These are phyloP conservation scores for Termitomyces sp. DNA, from an alignment of 768 basidiomycete genomes.

Conservation along the genomic window DNA sequence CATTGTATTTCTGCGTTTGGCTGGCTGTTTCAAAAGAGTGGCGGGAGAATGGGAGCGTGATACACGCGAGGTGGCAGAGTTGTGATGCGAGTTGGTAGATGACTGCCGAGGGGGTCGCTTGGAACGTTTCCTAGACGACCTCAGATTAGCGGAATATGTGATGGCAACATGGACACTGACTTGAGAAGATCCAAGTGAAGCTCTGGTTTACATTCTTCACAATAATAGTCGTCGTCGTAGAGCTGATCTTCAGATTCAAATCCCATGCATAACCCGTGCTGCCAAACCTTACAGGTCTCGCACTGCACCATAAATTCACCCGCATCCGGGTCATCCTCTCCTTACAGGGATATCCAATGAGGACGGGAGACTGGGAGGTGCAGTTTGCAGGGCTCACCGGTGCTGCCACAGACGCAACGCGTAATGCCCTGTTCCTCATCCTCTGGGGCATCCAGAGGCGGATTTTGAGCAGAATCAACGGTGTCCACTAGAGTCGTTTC, in stretches of 20 bases:
- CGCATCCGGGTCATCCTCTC: conserved; percentile 73
- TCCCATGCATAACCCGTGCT: conserved; percentile 96
- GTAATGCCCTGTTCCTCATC: conserved; percentile 66
- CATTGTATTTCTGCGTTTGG: conserved; percentile 94
- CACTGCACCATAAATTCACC: conserved; percentile 98
- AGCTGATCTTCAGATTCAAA: conserved; percentile 73
- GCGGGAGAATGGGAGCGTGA: conserved; percentile 75
- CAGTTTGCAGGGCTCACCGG: conserved; percentile 43
- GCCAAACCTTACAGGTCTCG: conserved; percentile 96
- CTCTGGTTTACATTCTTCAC: conserved; percentile 89
- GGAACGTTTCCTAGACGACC: conserved; percentile 47
- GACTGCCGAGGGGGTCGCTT: conserved; percentile 59
- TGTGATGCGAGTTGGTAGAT: conserved; percentile 57
- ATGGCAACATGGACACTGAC: conserved; percentile 37
- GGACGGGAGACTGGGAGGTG: conserved; percentile 11
- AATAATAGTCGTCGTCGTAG: conserved; percentile 81
- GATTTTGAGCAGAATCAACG: conserved; percentile 25
- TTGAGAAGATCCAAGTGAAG: conserved; percentile 76
- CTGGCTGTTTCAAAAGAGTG: conserved; percentile 50
- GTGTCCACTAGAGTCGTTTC: conserved; percentile 20
- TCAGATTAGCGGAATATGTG: conserved; percentile 9
- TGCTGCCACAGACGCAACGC: conserved; percentile 82
- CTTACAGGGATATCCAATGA: conserved; percentile 23
- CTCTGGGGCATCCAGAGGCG: conserved; percentile 36
- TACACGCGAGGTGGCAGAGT: conserved; percentile 46